phyloP scores from a whole-genome alignment of 2,329 filamentous ascomycete genomes.

The Colletotrichum orbiculare region DNA sequence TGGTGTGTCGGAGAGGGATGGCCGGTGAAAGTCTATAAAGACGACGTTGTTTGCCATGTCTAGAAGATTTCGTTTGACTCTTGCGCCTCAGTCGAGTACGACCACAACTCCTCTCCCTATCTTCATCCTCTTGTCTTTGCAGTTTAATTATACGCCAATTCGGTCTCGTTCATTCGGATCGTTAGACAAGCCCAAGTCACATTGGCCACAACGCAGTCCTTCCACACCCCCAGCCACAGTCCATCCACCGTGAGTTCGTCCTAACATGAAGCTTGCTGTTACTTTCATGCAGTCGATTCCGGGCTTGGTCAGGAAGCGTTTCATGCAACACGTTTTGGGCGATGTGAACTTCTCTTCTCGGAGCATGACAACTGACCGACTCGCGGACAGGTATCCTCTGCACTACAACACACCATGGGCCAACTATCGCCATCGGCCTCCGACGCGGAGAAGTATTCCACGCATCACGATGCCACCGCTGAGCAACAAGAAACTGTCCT shows the following conservation, averaged over 20 bases:
- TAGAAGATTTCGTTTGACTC: neutral
- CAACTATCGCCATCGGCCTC: conserved; percentile 35
- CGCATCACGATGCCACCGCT: conserved; percentile 33
- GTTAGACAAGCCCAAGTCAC: neutral
- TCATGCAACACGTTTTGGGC: neutral
- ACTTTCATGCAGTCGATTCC: neutral
- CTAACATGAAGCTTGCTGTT: neutral
- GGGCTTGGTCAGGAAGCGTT: conserved; percentile 19
- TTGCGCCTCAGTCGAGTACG: conserved; percentile 19
- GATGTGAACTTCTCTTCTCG: neutral
- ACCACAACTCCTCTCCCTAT: conserved; percentile 9
- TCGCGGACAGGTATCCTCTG: neutral
- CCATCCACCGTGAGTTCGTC: conserved; percentile 18
- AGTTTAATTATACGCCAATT: neutral
- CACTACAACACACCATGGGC: neutral
- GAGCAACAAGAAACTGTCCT: conserved; percentile 40
- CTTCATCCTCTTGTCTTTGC: neutral
- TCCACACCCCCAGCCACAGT: neutral
- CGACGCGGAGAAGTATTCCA: conserved; percentile 35
- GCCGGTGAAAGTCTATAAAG: conserved; percentile 25
- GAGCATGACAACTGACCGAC: neutral
- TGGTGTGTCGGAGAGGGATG: neutral
- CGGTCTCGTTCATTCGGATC: neutral
- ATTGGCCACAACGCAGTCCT: neutral
- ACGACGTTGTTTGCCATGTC: conserved; percentile 18